Conservation (phyloP, 768 basidiomycete species). For the Trichaptum fuscoviolaceum region DNA sequence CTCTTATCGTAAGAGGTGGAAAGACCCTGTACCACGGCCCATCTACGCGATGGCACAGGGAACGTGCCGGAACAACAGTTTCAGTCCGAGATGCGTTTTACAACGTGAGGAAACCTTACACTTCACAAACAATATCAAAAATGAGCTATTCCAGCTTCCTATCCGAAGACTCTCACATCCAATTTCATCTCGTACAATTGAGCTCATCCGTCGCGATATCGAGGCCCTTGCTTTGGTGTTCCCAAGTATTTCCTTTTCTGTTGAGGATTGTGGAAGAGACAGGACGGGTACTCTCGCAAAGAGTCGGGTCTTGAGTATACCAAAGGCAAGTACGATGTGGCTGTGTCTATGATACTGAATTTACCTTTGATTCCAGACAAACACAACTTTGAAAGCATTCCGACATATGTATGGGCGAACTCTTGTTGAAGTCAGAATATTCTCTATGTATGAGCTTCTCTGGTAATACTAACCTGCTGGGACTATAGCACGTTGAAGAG, state of each 20-base stretch:
- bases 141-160: constrained; percentile 50
- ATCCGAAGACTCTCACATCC: constrained; percentile 73
- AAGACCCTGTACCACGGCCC: constrained; percentile 64
- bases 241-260: constrained; percentile 60
- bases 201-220: constrained; percentile 64
- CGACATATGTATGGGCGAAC: constrained; percentile 69
- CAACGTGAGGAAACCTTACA: constrained; percentile 48
- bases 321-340: constrained; percentile 45
- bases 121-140: constrained; percentile 7
- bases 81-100: constrained; percentile 87
- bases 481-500: constrained; percentile 59
- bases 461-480: constrained; percentile 6
- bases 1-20: constrained; percentile 75
- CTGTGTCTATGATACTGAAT: background rate
- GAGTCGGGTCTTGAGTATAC: constrained; percentile 51
- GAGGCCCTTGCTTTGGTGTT: constrained; percentile 72
- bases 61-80: constrained; percentile 73
- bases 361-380: constrained; percentile 39
- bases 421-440: constrained; percentile 52
- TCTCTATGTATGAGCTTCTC: background rate
- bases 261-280: constrained; percentile 49
- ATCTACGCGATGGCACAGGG: constrained; percentile 69
- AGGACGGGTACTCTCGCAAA: constrained; percentile 32
- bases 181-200: constrained; percentile 51
- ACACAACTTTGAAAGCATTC: constrained; percentile 62